Evolutionary conservation across 257 asterid genomes (phyloP).

Genomic region (Plantago elongata): DNA sequence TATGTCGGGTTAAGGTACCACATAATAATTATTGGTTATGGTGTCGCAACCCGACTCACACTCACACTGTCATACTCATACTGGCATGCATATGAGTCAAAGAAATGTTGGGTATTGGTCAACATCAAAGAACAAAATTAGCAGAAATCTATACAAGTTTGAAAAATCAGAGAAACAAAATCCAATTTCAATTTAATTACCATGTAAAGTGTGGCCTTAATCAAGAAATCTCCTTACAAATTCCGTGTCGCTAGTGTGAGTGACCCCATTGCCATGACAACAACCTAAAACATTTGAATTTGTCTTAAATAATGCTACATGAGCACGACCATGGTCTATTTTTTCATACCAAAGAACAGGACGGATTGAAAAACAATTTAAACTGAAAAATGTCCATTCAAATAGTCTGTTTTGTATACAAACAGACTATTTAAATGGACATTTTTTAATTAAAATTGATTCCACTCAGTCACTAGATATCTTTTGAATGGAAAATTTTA

Average conservation of each 20-base stretch:
- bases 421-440: too few relatives aligned
- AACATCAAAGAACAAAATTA: slow-evolving; percentile 3
- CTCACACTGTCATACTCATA: neutral
- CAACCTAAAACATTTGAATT: slow-evolving; percentile 21
- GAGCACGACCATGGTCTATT: too few relatives aligned
- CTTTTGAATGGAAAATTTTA: neutral
- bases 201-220: slow-evolving; percentile 1
- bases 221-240: slow-evolving; percentile 11
- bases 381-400: too few relatives aligned
- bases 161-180: neutral
- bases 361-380: too few relatives aligned
- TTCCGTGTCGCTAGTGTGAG: slow-evolving; percentile 5
- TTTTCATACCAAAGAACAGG: too few relatives aligned
- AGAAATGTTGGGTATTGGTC: slow-evolving; percentile 11
- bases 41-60: too few relatives aligned
- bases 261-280: slow-evolving; percentile 4
- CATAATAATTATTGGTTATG: neutral
- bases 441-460: too few relatives aligned
- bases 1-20: too few relatives aligned
- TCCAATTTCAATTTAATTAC: neutral
- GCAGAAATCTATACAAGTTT: neutral
- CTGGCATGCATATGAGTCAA: neutral
- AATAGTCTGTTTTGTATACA: too few relatives aligned
- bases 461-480: too few relatives aligned
- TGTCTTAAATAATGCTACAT: neutral